Evolutionary conservation across 169 alveolate species (phyloP).

Genomic region (Plasmodium vinckei): DNA sequence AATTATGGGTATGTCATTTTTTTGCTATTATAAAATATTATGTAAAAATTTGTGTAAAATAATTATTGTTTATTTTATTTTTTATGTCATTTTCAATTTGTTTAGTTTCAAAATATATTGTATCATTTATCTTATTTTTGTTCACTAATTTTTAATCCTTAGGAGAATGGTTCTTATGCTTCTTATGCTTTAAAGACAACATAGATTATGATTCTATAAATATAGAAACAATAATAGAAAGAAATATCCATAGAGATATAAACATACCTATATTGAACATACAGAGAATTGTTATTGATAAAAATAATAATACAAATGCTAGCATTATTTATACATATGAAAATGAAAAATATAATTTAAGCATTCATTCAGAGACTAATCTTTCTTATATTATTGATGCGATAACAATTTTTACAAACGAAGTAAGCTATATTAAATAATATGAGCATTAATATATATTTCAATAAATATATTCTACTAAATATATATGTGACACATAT

Average conservation of each 20-base stretch:
- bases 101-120: neutral
- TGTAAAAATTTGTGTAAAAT: neutral
- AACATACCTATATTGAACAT: slow-evolving; percentile 65
- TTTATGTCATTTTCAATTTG: neutral
- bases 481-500: neutral
- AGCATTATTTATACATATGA: slow-evolving; percentile 62
- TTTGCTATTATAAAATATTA: neutral
- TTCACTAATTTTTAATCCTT: neutral
- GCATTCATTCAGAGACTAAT: slow-evolving; percentile 57
- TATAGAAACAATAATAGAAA: slow-evolving; percentile 73
- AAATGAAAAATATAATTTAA: slow-evolving; percentile 48
- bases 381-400: slow-evolving; percentile 74
- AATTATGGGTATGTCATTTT: slow-evolving; percentile 45
- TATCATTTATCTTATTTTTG: neutral
- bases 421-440: slow-evolving; percentile 14
- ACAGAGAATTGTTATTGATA: slow-evolving; percentile 63
- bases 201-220: slow-evolving; percentile 47
- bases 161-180: slow-evolving; percentile 77
- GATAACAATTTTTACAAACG: slow-evolving; percentile 76
- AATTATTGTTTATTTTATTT: neutral
- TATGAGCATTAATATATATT: neutral
- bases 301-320: slow-evolving; percentile 65
- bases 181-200: slow-evolving; percentile 62
- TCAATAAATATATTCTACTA: slow-evolving; percentile 1
- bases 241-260: slow-evolving; percentile 76